Evolutionary conservation across 176 grass and related monocot genomes (phyloP).

Genomic region (Tillandsia leiboldiana): DNA sequence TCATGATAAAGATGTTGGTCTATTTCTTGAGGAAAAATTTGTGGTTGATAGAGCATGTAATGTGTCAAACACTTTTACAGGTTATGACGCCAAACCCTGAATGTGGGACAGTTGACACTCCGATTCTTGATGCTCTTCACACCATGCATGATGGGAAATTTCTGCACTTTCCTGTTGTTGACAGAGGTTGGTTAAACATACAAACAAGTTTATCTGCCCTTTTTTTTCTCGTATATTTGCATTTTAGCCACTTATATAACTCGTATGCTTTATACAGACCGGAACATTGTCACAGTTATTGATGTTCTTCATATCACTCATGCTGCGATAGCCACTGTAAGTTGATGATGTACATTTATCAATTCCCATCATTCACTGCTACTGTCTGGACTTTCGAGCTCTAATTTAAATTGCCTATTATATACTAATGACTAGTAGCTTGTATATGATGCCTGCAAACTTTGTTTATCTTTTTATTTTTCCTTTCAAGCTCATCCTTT

Average conservation of each 20-base stretch:
- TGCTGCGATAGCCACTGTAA: constrained; percentile 86
- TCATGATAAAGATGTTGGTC: neutral
- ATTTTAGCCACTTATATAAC: constrained; percentile 1
- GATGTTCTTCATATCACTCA: constrained; percentile 96
- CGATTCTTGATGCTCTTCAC: constrained; percentile 94
- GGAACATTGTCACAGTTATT: constrained; percentile 73
- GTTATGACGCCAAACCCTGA: constrained; percentile 98
- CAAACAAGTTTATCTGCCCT: too few relatives aligned
- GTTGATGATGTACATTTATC: constrained; percentile 10
- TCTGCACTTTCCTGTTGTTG: constrained; percentile 90
- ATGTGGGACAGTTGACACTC: constrained; percentile 69
- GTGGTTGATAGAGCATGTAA: neutral
- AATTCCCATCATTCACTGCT: neutral
- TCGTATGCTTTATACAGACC: constrained; percentile 44
- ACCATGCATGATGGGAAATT: constrained; percentile 94
- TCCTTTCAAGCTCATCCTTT: neutral
- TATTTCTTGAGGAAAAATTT: neutral
- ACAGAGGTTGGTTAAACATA: constrained; percentile 38
- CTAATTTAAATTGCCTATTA: neutral
- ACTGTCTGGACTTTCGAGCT: neutral
- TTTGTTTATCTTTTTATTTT: neutral
- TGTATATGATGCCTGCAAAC: neutral
- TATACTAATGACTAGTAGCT: neutral
- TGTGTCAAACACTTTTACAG: constrained; percentile 28
- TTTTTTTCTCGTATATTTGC: constrained; percentile 7